Base-by-base conservation (phyloP, 768 basidiomycete genomes). In the Lepiota venenata region DNA sequence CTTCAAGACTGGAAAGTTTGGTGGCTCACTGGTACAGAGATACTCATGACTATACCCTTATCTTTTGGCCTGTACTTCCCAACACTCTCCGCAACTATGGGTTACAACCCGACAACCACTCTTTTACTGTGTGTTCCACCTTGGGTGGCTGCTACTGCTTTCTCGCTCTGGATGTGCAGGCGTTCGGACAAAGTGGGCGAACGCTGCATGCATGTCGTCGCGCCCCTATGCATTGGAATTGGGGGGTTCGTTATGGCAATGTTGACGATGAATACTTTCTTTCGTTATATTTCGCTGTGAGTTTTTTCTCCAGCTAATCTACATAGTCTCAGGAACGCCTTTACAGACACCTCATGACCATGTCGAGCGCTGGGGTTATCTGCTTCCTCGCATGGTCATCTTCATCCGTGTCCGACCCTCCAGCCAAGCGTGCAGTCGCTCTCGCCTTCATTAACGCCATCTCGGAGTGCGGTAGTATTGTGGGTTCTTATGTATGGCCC, bases 351-450 rank as follows among this genome's bases (percentile, higher is more conserved):
- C 68, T 92, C 40, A 86, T 90, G 82, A 84, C 87, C 5, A 83
- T 85, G 60, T 82, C 83, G 0, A 89, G 87, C 60, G 75, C 85
- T 0, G 89, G 81, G 4, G 89, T 87, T 68, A 80, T 92, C 58
- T 77, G 79, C 51, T 84, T 88, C 53, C 63, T 78, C 42, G 75
- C 79, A 0, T 82, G 80, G 80, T 71, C 74, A 8, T 78, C 76
- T 55, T 73, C 74, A 29, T 73, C 77, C 15, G 71, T 81, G 15
- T 65, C 74, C 5, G 65, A 82, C n/a, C 85, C 93, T 21, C 78
- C 91, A 3, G 82, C 87, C n/a, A 95, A 94, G 69, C 84, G 93
- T 4, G 88, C 93, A 2, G 87, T 93, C 15, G 87, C 87, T 11
- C 75, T 96, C 45, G 93, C 91, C 1, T 70, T 90, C 56, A 81